Base-by-base conservation (phyloP, 352 stramenopile genomes). In the Thalassiosira livingstoniorum region DNA sequence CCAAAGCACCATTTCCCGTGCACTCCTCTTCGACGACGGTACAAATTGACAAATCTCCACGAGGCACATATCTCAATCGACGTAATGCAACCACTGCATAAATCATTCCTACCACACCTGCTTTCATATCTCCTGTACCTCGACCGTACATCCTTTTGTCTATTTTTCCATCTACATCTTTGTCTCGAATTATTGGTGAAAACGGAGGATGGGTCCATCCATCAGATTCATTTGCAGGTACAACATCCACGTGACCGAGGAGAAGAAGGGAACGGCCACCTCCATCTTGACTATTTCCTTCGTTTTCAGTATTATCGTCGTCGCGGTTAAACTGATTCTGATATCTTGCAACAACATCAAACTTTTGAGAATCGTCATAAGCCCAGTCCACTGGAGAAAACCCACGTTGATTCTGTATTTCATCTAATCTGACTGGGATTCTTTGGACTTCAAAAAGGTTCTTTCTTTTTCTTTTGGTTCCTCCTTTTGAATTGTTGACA, bases 11-110 rank as follows among this genome's bases (percentile, higher is more conserved):
- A 47, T 80, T 80, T 10, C 73, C 73, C 0, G 73, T 80, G 29
- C 73, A 80, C 32, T 80, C 73, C 53, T 80, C 73, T 68, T 80
- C 73, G 18, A 80, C 61, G 13, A 80, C 73, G 7, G 73, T 80
- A 34, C 73, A 80, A 45, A 80, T 75, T 18, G 73, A 64, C 1
- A 80, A 5, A 21, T 64, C 51, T 60, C 62, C 64, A 23, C 7
- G 21, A 5, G 73, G 73, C 15, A 62, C 32, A 43, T 80, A 80
- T 75, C 73, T 63, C 34, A 80, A 32, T 15, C 25, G 3, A 61
- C 55, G 51, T 31, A 80, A 61, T 0, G 73, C 73, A 23, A 80
- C 47, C 2, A 80, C 2, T 25, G 73, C 73, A 42, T 80, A 80
- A 53, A 80, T 72, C 73, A 75, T 75, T 2, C 53, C 47, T 11